Conservation (phyloP, 78 protist species). For the Diacronema lutheri region DNA sequence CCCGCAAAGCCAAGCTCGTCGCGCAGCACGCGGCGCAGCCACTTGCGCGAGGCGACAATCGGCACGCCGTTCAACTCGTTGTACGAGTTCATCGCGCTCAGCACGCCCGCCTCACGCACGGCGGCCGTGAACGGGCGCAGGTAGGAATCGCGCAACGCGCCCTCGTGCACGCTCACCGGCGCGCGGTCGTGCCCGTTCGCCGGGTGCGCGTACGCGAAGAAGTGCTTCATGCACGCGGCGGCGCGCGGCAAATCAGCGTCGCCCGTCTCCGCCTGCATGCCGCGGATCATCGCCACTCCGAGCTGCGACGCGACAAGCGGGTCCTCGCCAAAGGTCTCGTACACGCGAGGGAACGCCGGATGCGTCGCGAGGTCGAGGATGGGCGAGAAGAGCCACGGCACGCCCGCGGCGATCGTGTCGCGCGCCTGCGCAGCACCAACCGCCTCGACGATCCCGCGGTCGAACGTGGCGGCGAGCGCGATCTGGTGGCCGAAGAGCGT, state of each 20-base stretch:
- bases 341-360: slow-evolving; percentile 63
- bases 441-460: no score
- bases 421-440: slow-evolving; percentile 8
- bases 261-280: slow-evolving; percentile 23
- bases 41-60: slow-evolving; percentile 36
- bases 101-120: slow-evolving; percentile 24
- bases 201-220: slow-evolving; percentile 58
- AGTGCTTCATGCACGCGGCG: slow-evolving; percentile 57
- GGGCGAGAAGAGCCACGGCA: slow-evolving; percentile 71
- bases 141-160: slow-evolving; percentile 50
- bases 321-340: slow-evolving; percentile 71
- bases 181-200: slow-evolving; percentile 56
- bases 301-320: slow-evolving; percentile 40
- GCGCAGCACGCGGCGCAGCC: slow-evolving; percentile 39
- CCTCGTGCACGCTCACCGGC: slow-evolving; percentile 57
- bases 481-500: not conserved
- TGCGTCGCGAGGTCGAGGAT: slow-evolving; percentile 53
- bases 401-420: slow-evolving; percentile 64
- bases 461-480: not conserved
- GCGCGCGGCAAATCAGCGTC: not conserved
- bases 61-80: slow-evolving; percentile 61
- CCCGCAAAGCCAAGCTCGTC: slow-evolving; percentile 61
- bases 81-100: slow-evolving; percentile 54
- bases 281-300: slow-evolving; percentile 53
- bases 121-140: slow-evolving; percentile 56